These are phyloP conservation scores for Clarireedia hainanense DNA, from an alignment of 2,329 filamentous ascomycete species.

Conservation along the genomic window DNA sequence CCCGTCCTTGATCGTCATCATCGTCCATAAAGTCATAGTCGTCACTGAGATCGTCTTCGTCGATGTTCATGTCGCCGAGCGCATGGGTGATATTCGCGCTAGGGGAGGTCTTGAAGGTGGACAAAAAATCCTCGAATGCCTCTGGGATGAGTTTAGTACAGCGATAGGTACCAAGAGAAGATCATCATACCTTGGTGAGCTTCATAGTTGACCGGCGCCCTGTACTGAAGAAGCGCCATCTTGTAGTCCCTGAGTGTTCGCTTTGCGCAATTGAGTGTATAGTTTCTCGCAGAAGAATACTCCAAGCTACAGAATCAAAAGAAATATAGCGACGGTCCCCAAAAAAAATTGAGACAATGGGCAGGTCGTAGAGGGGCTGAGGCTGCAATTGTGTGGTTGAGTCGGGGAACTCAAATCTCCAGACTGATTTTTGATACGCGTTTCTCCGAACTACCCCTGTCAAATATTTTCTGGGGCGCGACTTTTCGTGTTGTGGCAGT, in stretches of 20 bases:
- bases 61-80: slow-evolving; percentile 75
- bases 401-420: slow-evolving; percentile 7
- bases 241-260: slow-evolving; percentile 41
- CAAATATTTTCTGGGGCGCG: not conserved
- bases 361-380: not conserved
- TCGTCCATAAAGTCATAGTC: slow-evolving; percentile 93
- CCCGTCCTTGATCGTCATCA: slow-evolving; percentile 48
- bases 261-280: not conserved
- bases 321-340: not conserved
- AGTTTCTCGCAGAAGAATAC: not conserved
- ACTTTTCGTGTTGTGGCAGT: slow-evolving; percentile 7
- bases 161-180: not conserved
- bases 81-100: slow-evolving; percentile 70
- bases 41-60: slow-evolving; percentile 78
- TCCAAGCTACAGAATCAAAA: no score
- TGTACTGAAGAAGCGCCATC: slow-evolving; percentile 71
- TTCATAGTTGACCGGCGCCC: slow-evolving; percentile 75
- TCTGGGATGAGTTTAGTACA: slow-evolving; percentile 37
- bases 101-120: slow-evolving; percentile 75
- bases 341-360: not conserved
- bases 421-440: slow-evolving; percentile 7
- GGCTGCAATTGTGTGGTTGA: slow-evolving; percentile 5
- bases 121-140: slow-evolving; percentile 82
- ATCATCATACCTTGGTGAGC: slow-evolving; percentile 67
- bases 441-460: slow-evolving; percentile 1